Percentiles rank a stretch among this genome's conserved stretches.
These are phyloP conservation scores for Sordariomycetes sp. DNA, from an alignment of 2,329 filamentous ascomycete genomes.

Conservation along the genomic window DNA sequence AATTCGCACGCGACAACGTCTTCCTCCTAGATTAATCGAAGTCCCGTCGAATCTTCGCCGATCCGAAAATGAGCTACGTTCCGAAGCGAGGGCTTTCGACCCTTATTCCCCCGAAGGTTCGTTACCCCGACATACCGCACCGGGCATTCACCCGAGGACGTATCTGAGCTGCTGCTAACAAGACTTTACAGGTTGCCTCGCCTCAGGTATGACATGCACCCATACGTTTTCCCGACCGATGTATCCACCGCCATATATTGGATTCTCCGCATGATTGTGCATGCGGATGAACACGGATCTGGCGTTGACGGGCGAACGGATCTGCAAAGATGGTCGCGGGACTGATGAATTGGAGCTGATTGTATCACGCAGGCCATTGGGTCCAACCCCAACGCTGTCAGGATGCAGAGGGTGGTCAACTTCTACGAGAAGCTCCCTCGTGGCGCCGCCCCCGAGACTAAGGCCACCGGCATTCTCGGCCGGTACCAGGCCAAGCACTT, in stretches of 20 bases:
- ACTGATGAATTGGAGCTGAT: neutral
- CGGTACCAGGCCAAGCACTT: conserved; percentile 91
- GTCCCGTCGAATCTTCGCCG: neutral
- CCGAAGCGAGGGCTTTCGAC: conserved; percentile 88
- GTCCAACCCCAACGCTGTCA: conserved; percentile 85
- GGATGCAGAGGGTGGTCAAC: conserved; percentile 95
- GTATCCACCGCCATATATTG: neutral
- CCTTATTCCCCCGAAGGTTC: conserved; percentile 97
- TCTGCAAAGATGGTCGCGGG: neutral
- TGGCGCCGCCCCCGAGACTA: conserved; percentile 72
- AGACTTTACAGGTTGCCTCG: conserved; percentile 57
- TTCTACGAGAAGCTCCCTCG: conserved; percentile 99
- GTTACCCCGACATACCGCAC: conserved; percentile 11
- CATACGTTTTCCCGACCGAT: neutral
- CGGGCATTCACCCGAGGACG: neutral
- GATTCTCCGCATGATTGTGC: neutral
- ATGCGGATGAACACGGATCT: neutral
- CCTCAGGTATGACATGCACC: conserved; percentile 57
- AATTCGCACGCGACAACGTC: neutral
- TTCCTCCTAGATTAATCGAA: neutral
- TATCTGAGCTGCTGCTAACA: conserved; percentile 3
- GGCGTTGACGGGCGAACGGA: neutral
- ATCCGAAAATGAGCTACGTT: conserved; percentile 69
- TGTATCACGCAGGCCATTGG: conserved; percentile 64
- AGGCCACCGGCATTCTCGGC: conserved; percentile 73